Evolutionary conservation across 2,329 filamentous ascomycete species (phyloP), one percentile per base, ranked within the genome.

Genomic region (Colletotrichum sp.): DNA sequence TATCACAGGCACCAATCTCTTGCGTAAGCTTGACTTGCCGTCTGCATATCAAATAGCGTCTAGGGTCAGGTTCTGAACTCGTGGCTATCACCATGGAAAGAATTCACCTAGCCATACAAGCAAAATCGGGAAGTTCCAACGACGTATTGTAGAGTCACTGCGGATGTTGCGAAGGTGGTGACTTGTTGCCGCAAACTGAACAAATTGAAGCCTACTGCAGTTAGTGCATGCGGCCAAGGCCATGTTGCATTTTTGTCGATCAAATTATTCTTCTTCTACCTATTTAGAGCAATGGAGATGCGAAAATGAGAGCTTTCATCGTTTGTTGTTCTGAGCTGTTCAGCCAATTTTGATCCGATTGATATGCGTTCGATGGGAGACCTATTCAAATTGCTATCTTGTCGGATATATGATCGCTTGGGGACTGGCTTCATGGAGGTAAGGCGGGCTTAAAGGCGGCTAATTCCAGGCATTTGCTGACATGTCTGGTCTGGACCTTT

Each of bases 151-250:
- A 3, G n/a, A 49, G 2, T 0, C 4, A 7, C 10, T 49, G 10
- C 6, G 10, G 0, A 49, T 6, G n/a, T 49, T 49, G n/a, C 18
- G n/a, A 0, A 44, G 18, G 5, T n/a, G 6, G 3, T 44, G 8
- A 10, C 8, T 44, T 44, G 5, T 1, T 44, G 36, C 2, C 8
- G 7, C 16, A 9, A 18, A 18, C 16, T n/a, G 36, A n/a, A 44
- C 2, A 3, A 9, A 10, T 10, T 6, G 0, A 44, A 3, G 5
- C 6, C 16, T 10, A 6, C 18, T 44, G 39, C 18, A 4, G 1
- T 44, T 18, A 5, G 8, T 18, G 36, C 2, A 18, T 18, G 18
- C 16, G 39, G 39, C 18, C 39, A 10, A 44, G 8, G 5, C 9
- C 9, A 44, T n/a, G 18, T 1, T 6, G 18, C 5, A 10, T 6